Percentiles rank a stretch among this genome's conserved stretches.
Conservation (phyloP, 1,139 yeast species). For the Yamadazyma pseudoaaseri region DNA sequence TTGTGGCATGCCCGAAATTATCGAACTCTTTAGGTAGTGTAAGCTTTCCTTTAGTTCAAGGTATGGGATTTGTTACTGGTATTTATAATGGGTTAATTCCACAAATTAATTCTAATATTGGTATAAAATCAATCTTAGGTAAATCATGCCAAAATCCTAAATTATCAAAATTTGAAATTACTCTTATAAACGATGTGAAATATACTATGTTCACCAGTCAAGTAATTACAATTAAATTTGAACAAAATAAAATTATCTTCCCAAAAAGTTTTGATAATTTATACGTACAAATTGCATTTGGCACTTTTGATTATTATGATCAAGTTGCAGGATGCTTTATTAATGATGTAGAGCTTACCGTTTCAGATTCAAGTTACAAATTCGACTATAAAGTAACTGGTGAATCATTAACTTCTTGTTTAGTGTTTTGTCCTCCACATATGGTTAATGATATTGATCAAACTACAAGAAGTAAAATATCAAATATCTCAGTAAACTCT, state of each 20-base stretch:
- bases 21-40: constrained; percentile 10
- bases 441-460: constrained; percentile 49
- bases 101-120: constrained; percentile 45
- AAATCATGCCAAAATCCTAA: constrained; percentile 27
- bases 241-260: constrained; percentile 7
- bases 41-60: constrained; percentile 43
- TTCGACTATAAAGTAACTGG: constrained; percentile 53
- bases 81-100: constrained; percentile 55
- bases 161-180: constrained; percentile 12
- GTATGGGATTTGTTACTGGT: constrained; percentile 68
- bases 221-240: constrained; percentile 9
- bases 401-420: constrained; percentile 39
- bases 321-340: constrained; percentile 60
- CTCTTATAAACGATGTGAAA: constrained; percentile 24
- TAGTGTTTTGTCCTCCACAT: constrained; percentile 68
- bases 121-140: constrained; percentile 43
- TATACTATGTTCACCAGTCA: constrained; percentile 48
- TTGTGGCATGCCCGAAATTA: constrained; percentile 22
- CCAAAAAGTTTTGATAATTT: constrained; percentile 43
- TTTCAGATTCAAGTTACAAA: constrained; percentile 40
- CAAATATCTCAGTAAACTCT: constrained; percentile 48
- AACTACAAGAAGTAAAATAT: constrained; percentile 28
- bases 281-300: constrained; percentile 54
- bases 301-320: constrained; percentile 38
- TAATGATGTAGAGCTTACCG: constrained; percentile 22